phyloP scores from a whole-genome alignment of 257 asterid genomes.

The Primulina tabacum region DNA sequence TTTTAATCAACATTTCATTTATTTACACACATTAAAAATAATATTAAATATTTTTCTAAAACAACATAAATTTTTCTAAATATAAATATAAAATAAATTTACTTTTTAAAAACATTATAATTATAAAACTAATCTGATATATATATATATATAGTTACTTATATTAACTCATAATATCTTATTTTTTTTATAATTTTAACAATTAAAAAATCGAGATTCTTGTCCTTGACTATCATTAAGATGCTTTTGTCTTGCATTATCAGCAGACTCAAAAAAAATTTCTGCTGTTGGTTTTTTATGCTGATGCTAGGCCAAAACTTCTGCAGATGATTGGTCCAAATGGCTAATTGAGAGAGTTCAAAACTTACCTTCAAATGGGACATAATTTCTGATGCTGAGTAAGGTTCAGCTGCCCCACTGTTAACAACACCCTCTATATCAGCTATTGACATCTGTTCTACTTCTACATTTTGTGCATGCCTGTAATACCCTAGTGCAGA shows the following conservation, averaged over 20 bases:
- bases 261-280: conserved; percentile 39
- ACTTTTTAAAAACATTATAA: too few relatives aligned
- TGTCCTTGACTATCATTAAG: conserved; percentile 48
- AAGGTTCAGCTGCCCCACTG: conserved; percentile 53
- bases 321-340: not conserved
- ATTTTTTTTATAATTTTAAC: too few relatives aligned
- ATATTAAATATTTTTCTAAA: too few relatives aligned
- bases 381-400: conserved; percentile 58
- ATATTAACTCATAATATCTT: too few relatives aligned
- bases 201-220: too few relatives aligned
- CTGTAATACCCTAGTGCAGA: conserved; percentile 66
- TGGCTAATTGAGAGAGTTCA: not conserved
- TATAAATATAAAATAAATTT: too few relatives aligned
- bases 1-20: too few relatives aligned
- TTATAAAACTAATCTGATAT: too few relatives aligned
- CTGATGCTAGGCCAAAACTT: not conserved
- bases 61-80: too few relatives aligned
- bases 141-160: too few relatives aligned
- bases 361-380: conserved; percentile 64
- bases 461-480: conserved; percentile 63
- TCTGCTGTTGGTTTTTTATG: conserved; percentile 6
- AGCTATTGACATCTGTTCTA: conserved; percentile 64
- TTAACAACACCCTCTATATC: conserved; percentile 75
- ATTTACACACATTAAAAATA: too few relatives aligned
- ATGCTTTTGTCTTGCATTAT: conserved; percentile 52